These are phyloP conservation scores for Phytophthora parvispora DNA, from an alignment of 352 stramenopile species.

Conservation along the genomic window DNA sequence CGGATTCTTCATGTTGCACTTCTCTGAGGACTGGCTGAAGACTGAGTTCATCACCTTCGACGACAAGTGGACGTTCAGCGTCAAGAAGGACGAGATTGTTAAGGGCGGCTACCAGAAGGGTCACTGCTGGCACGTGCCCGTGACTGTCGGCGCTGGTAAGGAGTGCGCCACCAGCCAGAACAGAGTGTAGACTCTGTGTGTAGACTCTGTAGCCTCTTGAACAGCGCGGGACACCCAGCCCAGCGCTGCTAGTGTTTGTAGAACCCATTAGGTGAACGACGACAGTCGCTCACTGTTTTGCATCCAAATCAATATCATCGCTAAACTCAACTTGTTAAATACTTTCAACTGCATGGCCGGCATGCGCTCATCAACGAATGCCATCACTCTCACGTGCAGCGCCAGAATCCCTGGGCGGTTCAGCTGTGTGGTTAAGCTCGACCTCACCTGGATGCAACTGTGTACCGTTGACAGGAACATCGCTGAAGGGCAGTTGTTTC, in stretches of 20 bases:
- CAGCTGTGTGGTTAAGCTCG: neutral
- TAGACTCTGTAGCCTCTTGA: neutral
- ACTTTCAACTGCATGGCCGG: conserved; percentile 3
- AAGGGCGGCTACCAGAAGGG: conserved; percentile 82
- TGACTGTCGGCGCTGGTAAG: conserved; percentile 70
- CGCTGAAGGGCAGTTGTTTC: neutral
- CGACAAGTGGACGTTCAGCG: conserved; percentile 82
- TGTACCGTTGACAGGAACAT: neutral
- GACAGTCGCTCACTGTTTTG: conserved; percentile 21
- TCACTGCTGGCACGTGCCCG: conserved; percentile 89
- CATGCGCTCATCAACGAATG: neutral
- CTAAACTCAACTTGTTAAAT: conserved; percentile 34
- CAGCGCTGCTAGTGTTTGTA: conserved; percentile 25
- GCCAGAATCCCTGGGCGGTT: neutral
- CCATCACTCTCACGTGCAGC: neutral
- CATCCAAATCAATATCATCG: conserved; percentile 24
- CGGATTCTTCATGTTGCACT: conserved; percentile 88
- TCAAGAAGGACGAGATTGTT: conserved; percentile 79
- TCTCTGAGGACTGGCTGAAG: conserved; percentile 89
- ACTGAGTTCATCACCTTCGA: conserved; percentile 90
- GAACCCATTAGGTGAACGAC: conserved; percentile 8
- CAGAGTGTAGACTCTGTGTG: conserved; percentile 16
- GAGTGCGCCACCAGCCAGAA: conserved; percentile 60
- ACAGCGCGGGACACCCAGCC: conserved; percentile 6
- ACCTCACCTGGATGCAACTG: neutral